Evolutionary conservation across 257 asterid species (phyloP).

Genomic region (Cruciata laevipes): DNA sequence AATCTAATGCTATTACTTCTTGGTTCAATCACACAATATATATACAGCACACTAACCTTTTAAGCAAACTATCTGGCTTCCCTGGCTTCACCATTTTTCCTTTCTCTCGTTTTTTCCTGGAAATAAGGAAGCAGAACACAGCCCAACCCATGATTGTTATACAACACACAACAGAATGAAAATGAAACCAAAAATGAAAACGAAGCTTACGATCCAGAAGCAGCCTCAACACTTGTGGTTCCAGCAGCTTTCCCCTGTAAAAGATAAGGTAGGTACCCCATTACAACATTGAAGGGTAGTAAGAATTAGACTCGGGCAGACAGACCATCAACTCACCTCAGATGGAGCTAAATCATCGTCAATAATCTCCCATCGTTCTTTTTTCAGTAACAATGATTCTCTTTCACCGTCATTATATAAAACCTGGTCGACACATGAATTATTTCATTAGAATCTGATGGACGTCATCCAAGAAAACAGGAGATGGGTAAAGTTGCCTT

Average conservation of each 20-base stretch:
- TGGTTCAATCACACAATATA: not conserved
- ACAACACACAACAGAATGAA: not conserved
- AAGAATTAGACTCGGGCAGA: slow-evolving; percentile 13
- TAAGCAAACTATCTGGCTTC: slow-evolving; percentile 40
- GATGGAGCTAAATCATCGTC: slow-evolving; percentile 36
- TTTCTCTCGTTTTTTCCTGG: slow-evolving; percentile 62
- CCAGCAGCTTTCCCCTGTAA: slow-evolving; percentile 55
- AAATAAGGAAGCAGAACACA: slow-evolving; percentile 19
- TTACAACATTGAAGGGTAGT: slow-evolving; percentile 7
- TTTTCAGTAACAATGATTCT: slow-evolving; percentile 58
- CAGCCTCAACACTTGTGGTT: slow-evolving; percentile 46
- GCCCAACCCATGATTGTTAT: slow-evolving; percentile 3
- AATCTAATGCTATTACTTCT: not conserved
- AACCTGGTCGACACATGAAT: slow-evolving; percentile 38
- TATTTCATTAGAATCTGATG: not conserved
- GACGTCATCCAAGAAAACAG: slow-evolving; percentile 9
- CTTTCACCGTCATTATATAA: slow-evolving; percentile 70
- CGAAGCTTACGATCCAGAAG: slow-evolving; percentile 48
- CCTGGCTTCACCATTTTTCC: slow-evolving; percentile 45
- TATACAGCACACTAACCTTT: slow-evolving; percentile 31
- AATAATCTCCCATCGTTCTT: slow-evolving; percentile 54
- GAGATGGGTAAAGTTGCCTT: slow-evolving; percentile 18
- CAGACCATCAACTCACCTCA: slow-evolving; percentile 33
- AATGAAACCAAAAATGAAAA: not conserved
- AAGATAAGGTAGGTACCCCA: slow-evolving; percentile 11